These are phyloP conservation scores for Starmera amethionina DNA, from an alignment of 805 yeast genomes.

Conservation along the genomic window DNA sequence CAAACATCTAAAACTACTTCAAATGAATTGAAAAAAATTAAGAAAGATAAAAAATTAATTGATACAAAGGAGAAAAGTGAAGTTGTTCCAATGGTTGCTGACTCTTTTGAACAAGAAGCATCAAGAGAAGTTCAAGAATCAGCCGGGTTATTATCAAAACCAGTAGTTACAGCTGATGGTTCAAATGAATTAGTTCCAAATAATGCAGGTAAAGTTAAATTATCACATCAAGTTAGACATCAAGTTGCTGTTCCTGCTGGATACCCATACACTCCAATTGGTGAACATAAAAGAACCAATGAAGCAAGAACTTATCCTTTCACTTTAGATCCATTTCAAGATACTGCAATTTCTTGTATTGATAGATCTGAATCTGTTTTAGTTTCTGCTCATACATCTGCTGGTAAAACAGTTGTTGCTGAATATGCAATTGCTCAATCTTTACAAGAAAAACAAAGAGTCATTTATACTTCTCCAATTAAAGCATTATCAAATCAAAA, in stretches of 20 bases:
- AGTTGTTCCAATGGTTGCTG: conserved; percentile 70
- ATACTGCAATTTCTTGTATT: conserved; percentile 91
- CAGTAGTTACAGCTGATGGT: conserved; percentile 19
- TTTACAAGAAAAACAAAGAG: conserved; percentile 84
- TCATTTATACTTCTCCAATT: conserved; percentile 91
- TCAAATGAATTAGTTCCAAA: conserved; percentile 21
- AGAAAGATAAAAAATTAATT: conserved; percentile 21
- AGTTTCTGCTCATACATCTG: conserved; percentile 96
- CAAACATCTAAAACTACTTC: background rate
- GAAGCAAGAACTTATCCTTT: conserved; percentile 92
- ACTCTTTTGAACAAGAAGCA: conserved; percentile 81
- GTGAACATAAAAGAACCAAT: conserved; percentile 66
- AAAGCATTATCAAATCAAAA: conserved; percentile 93
- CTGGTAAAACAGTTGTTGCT: conserved; percentile 96
- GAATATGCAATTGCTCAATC: conserved; percentile 96
- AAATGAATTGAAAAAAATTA: conserved; percentile 5
- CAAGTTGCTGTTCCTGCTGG: conserved; percentile 95
- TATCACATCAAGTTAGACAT: conserved; percentile 92
- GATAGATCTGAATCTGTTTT: conserved; percentile 90
- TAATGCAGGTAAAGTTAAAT: conserved; percentile 47
- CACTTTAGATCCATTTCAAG: conserved; percentile 93
- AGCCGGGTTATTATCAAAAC: conserved; percentile 46
- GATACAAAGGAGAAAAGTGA: conserved; percentile 34
- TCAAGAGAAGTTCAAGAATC: conserved; percentile 82
- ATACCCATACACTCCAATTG: conserved; percentile 79